Base-by-base conservation (phyloP, 106 monocot species). In the Agapanthus africanus region DNA sequence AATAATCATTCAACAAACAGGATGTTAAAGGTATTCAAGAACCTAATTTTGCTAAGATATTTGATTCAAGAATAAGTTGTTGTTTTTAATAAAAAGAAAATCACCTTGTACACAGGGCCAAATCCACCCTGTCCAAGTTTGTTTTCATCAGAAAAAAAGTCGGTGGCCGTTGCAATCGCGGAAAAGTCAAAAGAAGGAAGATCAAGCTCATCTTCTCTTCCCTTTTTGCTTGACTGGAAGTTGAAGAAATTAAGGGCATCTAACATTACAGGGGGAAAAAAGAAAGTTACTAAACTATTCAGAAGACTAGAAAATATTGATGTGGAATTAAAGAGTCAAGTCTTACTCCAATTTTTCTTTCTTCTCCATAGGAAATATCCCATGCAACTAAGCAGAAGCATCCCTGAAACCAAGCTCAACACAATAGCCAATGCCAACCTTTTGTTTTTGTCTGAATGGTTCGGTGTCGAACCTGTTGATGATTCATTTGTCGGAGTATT, bases 91-190 rank as follows among this genome's bases (percentile, higher is more conserved):
- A 60, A 11, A 60, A 28, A 37, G 14, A 14, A 14, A 23, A 1
- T 14, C 37, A 73, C 78, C 78, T 66, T 78, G 42, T 72, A 78
- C 2, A 78, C 78, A 37, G 79, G 74, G 11, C 79, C 79, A 66
- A 74, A 79, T 0, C 79, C 79, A 35, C 79, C 79, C 42, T 79
- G 74, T 36, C 79, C 79, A 65, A 79, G 69, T 21, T 65, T 66
- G 23, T 70, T 74, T 32, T 35, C 25, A 3, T 10, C 23, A 4
- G 79, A 69, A 54, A 79, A 79, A 40, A 65, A 54, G 37, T 79
- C 57, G 10, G 79, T 79, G 0, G 79, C 74, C 16, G 30, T 57
- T n/a, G 61, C 70, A 34, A 74, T 30, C 19, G 57, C 70, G 7
- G 10, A 41, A 14, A 74, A 65, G 47, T 79, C 70, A 65, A 74